Evolutionary conservation across 169 alveolate species (phyloP).

Genomic region (Eimeria tenella): DNA sequence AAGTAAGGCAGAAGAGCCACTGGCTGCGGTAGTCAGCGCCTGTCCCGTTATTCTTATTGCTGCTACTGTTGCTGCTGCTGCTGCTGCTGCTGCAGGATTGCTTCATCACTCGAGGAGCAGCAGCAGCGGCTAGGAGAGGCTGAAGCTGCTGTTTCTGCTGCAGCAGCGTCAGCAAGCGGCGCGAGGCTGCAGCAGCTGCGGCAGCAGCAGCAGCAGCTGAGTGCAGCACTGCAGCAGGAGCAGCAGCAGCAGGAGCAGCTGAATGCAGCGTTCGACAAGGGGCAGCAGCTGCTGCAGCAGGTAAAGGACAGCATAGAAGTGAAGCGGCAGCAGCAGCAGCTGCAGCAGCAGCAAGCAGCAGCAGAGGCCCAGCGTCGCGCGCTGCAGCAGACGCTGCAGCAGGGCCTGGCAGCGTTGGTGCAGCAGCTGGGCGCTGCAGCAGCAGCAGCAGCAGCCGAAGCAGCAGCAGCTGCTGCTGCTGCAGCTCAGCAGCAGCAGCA

Average conservation of each 20-base stretch:
- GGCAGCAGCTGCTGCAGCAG: neutral
- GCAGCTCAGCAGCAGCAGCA: too few relatives aligned
- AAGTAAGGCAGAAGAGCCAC: too few relatives aligned
- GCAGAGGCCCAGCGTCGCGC: neutral
- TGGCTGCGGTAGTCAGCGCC: too few relatives aligned
- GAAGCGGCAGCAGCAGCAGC: neutral
- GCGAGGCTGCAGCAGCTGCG: conserved; percentile 18
- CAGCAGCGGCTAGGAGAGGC: neutral
- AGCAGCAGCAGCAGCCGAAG: too few relatives aligned
- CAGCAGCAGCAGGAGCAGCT: neutral
- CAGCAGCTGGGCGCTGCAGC: too few relatives aligned
- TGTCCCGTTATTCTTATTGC: neutral
- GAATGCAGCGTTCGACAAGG: neutral
- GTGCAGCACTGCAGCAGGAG: neutral
- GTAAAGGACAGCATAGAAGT: neutral
- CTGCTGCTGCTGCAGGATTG: conserved; percentile 60
- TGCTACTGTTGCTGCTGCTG: conserved; percentile 55
- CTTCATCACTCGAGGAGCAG: neutral
- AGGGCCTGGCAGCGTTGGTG: too few relatives aligned
- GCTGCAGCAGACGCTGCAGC: too few relatives aligned
- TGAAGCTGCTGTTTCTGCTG: neutral
- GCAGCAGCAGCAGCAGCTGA: conserved; percentile 1
- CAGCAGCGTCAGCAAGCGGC: neutral
- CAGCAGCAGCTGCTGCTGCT: too few relatives aligned
- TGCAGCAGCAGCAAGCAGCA: neutral